These are phyloP conservation scores for Coemansia sp. DNA, from an alignment of 192 early-diverging fungal genomes.

Conservation along the genomic window DNA sequence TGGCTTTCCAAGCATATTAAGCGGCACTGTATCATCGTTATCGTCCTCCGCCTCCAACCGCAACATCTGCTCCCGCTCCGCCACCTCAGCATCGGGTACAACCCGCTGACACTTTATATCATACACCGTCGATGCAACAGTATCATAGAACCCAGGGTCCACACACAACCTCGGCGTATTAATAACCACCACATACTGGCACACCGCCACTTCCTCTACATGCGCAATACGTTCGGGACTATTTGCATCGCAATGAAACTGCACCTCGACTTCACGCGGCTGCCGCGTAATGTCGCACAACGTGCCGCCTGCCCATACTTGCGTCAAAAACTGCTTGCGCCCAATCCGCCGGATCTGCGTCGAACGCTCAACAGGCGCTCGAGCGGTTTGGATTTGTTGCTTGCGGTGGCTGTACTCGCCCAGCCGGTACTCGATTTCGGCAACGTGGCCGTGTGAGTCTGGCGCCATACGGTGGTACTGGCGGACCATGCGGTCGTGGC, in stretches of 20 bases:
- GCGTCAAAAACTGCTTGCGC: constrained; percentile 63
- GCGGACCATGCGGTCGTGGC: constrained; percentile 63
- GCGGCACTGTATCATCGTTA: constrained; percentile 8
- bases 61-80: background rate
- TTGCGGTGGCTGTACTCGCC: constrained; percentile 37
- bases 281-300: constrained; percentile 71
- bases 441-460: constrained; percentile 26
- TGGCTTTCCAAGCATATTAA: background rate
- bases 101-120: constrained; percentile 66
- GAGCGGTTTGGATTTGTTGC: constrained; percentile 15
- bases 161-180: constrained; percentile 73
- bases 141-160: constrained; percentile 57
- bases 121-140: constrained; percentile 48
- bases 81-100: constrained; percentile 54
- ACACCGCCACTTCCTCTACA: constrained; percentile 66
- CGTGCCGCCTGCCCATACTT: constrained; percentile 73
- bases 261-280: constrained; percentile 71
- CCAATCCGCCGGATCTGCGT: constrained; percentile 41
- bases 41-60: background rate
- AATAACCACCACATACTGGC: constrained; percentile 78
- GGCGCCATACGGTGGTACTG: constrained; percentile 59
- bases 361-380: constrained; percentile 27
- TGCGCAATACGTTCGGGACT: constrained; percentile 61
- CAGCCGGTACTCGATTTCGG: constrained; percentile 45
- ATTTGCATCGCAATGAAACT: constrained; percentile 78